A percentile compares a stretch with the other conserved stretches of the same genome.
phyloP scores from a whole-genome alignment of 805 yeast species.

The Ogataea haglerorum region DNA sequence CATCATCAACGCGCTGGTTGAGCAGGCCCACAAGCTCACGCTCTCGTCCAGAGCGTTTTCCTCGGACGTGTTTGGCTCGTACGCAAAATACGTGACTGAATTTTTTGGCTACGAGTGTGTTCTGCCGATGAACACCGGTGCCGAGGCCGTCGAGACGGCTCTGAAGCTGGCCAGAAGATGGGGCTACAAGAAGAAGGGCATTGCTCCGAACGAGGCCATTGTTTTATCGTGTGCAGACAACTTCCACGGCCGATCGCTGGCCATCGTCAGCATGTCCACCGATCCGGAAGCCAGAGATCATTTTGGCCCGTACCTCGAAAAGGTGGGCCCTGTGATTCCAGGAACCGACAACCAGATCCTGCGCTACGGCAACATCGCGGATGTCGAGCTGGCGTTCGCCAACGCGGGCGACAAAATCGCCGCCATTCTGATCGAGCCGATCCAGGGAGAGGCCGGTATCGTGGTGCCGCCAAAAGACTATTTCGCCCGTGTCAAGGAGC shows the following conservation, averaged over 20 bases:
- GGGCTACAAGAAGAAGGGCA: constrained; percentile 89
- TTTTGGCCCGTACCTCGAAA: constrained; percentile 85
- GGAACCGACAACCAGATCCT: constrained; percentile 58
- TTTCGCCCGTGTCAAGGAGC: constrained; percentile 63
- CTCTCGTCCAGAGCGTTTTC: constrained; percentile 91
- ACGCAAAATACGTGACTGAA: constrained; percentile 84
- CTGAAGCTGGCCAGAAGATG: constrained; percentile 93
- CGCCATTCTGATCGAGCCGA: constrained; percentile 89
- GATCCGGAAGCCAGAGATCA: constrained; percentile 87
- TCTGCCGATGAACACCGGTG: constrained; percentile 98
- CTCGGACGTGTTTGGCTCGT: constrained; percentile 80
- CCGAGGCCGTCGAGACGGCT: constrained; percentile 97
- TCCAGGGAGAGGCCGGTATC: constrained; percentile 98
- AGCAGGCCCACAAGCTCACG: constrained; percentile 83
- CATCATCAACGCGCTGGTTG: constrained; percentile 77
- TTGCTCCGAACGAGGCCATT: constrained; percentile 79
- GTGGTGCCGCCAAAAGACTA: constrained; percentile 88
- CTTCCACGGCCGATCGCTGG: constrained; percentile 96
- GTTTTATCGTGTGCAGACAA: constrained; percentile 83
- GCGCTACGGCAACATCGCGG: constrained; percentile 84
- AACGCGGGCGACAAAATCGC: constrained; percentile 87
- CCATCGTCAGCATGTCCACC: constrained; percentile 93
- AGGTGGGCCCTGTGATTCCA: constrained; percentile 83
- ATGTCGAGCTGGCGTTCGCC: constrained; percentile 75
- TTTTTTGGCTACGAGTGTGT: constrained; percentile 89